Percentiles rank a stretch among this genome's conserved stretches.
phyloP scores from a whole-genome alignment of 768 basidiomycete species.

The Pleurotus citrinopileatus region DNA sequence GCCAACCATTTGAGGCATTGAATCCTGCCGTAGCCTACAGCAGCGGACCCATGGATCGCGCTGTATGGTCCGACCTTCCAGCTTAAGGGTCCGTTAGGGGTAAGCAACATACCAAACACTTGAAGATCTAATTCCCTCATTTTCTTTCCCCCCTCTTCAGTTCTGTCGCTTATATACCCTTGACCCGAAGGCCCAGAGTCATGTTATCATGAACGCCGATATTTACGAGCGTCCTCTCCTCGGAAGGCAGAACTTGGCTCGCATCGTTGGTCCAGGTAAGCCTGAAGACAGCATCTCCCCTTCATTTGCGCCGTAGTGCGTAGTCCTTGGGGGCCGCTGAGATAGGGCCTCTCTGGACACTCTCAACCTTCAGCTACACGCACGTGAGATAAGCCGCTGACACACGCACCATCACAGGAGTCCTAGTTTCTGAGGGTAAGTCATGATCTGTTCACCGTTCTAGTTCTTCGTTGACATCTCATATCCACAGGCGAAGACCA shows the following conservation, averaged over 20 bases:
- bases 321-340: not conserved
- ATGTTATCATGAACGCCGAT: conserved; percentile 56
- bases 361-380: not conserved
- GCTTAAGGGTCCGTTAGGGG: not conserved
- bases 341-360: not conserved
- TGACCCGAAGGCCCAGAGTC: conserved; percentile 61
- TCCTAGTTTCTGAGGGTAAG: conserved; percentile 44
- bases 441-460: not conserved
- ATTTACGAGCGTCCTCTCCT: conserved; percentile 55
- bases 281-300: not conserved
- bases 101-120: too few species aligned
- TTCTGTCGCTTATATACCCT: conserved; percentile 52
- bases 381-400: too few species aligned
- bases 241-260: conserved; percentile 31
- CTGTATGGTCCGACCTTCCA: not conserved
- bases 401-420: conserved; percentile 35
- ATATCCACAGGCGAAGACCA: conserved; percentile 32
- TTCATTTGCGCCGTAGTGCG: not conserved
- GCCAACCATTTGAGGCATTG: not conserved
- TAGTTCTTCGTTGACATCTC: not conserved
- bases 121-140: too few species aligned
- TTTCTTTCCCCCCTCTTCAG: too few species aligned
- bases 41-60: not conserved
- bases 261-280: conserved; percentile 42
- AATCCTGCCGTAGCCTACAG: not conserved